phyloP scores from a whole-genome alignment of 352 stramenopile species.

The Phytophthora melonis region DNA sequence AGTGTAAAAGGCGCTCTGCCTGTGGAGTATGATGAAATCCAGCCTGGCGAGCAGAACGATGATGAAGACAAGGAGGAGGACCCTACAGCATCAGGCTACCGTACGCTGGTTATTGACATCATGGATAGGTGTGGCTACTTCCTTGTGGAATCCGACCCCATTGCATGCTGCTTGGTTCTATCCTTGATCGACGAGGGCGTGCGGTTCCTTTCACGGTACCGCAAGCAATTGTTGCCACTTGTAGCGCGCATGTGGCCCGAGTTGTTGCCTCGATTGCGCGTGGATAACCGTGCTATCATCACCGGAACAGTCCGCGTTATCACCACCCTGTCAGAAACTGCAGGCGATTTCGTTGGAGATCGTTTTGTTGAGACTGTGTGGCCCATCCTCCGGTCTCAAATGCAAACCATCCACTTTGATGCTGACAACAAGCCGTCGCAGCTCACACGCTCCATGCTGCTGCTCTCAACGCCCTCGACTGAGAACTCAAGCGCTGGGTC shows the following conservation, averaged over 20 bases:
- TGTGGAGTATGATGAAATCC: conserved; percentile 62
- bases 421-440: conserved; percentile 38
- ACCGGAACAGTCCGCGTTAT: conserved; percentile 63
- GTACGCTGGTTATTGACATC: conserved; percentile 73
- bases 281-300: conserved; percentile 72
- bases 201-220: conserved; percentile 48
- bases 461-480: conserved; percentile 43
- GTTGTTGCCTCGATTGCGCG: conserved; percentile 64
- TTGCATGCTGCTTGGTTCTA: conserved; percentile 80
- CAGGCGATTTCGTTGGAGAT: conserved; percentile 83
- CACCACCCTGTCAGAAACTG: conserved; percentile 56
- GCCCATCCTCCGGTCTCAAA: conserved; percentile 58
- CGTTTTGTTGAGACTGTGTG: conserved; percentile 86
- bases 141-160: conserved; percentile 68
- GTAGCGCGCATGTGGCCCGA: conserved; percentile 82
- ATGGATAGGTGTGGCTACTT: conserved; percentile 84
- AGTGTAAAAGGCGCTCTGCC: conserved; percentile 77
- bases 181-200: conserved; percentile 74
- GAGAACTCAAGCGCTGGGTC: not conserved
- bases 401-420: conserved; percentile 49
- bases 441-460: conserved; percentile 74
- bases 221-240: conserved; percentile 73
- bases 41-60: conserved; percentile 33
- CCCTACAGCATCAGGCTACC: conserved; percentile 42
- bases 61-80: conserved; percentile 37